phyloP scores from a whole-genome alignment of 768 basidiomycete genomes.

The Podaxis sp. region DNA sequence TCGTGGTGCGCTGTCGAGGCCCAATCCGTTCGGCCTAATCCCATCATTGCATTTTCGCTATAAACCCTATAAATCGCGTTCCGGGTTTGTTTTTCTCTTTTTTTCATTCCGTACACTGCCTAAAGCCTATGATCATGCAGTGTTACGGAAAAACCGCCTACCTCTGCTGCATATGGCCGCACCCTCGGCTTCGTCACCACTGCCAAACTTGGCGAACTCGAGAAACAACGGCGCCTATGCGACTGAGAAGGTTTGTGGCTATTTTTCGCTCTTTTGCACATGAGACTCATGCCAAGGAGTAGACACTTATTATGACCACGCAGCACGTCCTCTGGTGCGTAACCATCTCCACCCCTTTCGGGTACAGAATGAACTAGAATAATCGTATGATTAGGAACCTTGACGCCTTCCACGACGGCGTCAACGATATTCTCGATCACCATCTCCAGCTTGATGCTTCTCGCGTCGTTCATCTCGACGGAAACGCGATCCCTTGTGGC shows the following conservation, averaged over 20 bases:
- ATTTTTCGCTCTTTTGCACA: slow-evolving; percentile 10
- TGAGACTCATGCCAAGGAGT: neutral
- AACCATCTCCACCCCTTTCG: neutral
- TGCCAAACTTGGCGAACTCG: slow-evolving; percentile 43
- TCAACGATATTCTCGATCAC: slow-evolving; percentile 34
- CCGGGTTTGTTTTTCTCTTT: neutral
- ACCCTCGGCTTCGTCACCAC: slow-evolving; percentile 42
- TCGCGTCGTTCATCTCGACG: slow-evolving; percentile 38
- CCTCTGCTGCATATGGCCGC: slow-evolving; percentile 8
- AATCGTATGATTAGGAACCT: slow-evolving; percentile 38
- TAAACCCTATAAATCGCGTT: slow-evolving; percentile 1
- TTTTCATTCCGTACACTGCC: neutral
- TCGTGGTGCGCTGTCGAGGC: neutral
- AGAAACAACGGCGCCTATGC: slow-evolving; percentile 38
- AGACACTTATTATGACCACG: neutral
- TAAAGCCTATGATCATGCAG: neutral
- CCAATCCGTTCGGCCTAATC: neutral
- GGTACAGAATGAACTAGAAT: neutral
- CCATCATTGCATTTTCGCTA: neutral
- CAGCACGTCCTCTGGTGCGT: slow-evolving; percentile 52
- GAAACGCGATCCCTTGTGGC: slow-evolving; percentile 40
- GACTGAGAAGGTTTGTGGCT: slow-evolving; percentile 26
- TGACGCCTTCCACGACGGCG: slow-evolving; percentile 48
- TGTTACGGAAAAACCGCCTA: slow-evolving; percentile 5
- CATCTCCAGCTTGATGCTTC: slow-evolving; percentile 30